phyloP scores from a whole-genome alignment of 371 early-diverging fungal species.

The Mucor plumbeus region DNA sequence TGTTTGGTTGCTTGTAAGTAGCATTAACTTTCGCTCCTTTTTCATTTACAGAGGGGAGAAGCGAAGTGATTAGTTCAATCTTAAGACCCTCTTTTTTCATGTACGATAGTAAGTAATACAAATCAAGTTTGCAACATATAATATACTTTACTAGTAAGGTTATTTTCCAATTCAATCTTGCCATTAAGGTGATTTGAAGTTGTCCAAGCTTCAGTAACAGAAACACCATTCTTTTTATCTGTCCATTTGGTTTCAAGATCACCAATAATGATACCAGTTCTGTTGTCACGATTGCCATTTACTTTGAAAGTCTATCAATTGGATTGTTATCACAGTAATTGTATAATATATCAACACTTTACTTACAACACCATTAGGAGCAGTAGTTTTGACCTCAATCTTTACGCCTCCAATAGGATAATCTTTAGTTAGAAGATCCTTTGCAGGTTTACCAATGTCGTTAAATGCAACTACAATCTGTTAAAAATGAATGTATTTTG shows the following conservation, averaged over 20 bases:
- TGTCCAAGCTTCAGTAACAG: constrained; percentile 95
- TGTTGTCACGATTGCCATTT: constrained; percentile 90
- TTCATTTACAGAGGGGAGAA: constrained; percentile 53
- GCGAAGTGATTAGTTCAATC: constrained; percentile 51
- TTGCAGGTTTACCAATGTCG: constrained; percentile 94
- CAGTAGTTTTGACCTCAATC: constrained; percentile 95
- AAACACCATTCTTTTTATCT: constrained; percentile 88
- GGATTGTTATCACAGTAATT: background rate
- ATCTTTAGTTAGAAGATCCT: constrained; percentile 96
- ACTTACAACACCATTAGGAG: constrained; percentile 93
- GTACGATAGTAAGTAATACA: background rate
- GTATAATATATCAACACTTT: background rate
- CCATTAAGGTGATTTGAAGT: constrained; percentile 89
- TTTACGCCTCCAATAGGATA: constrained; percentile 92
- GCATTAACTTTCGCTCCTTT: constrained; percentile 54
- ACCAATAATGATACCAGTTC: constrained; percentile 90
- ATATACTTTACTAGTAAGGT: constrained; percentile 76
- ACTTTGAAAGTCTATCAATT: constrained; percentile 88
- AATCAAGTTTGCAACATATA: background rate
- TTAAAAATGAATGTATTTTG: background rate
- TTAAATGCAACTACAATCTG: constrained; percentile 67
- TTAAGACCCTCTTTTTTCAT: constrained; percentile 50
- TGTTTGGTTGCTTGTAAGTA: constrained; percentile 54
- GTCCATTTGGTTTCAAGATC: constrained; percentile 96
- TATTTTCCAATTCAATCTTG: constrained; percentile 92